Base-by-base conservation (phyloP, 2,329 filamentous ascomycete species). In the Ilyonectria sp. region DNA sequence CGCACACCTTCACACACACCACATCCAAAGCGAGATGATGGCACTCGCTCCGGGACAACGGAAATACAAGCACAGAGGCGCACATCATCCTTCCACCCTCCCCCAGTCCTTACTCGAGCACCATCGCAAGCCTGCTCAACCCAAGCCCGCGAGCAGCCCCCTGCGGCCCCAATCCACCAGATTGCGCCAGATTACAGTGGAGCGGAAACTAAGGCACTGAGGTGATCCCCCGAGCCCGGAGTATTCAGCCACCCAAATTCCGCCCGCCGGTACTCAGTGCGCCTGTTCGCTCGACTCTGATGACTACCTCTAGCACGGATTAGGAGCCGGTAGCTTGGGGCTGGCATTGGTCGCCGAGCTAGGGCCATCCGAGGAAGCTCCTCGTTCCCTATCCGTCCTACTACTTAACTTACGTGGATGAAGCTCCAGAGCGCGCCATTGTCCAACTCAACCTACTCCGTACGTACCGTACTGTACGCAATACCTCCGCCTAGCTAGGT, bases 101-200 rank as follows among this genome's bases (percentile, higher is more conserved):
- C 31, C 31, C 6, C 13, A 40, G 4, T 46, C 19, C 44, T 46
- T 46, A 6, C 17, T 21, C 44, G 19, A 11, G n/a, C 44, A 40
- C 11, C 19, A 46, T 10, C 21, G 10, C 8, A 10, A 10, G 10
- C 31, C 17, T 15, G 29, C 49, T 37, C 29, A n/a, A 26, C 26
- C 23, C 29, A 11, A 53, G n/a, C 17, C 49, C 49, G 7, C 49
- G 29, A 53, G 49, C 49, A 35, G 29, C 50, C 55, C 26, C 54
- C 53, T 52, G 61, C 46, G 33, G 26, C 31, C 55, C 53, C 47
- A 64, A 58, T 47, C 54, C 54, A 46, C 47, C 62, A 50, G 62
- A 37, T 59, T 53, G 60, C 60, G 40, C 62, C 62, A 65, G 62
- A 56, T 57, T 65, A 54, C 52, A 52, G 57, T 61, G 57, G 63